Evolutionary conservation across 2,329 filamentous ascomycete species (phyloP), one percentile per base, ranked within the genome.

Genomic region (Graphilbum ipis-grandicollis): DNA sequence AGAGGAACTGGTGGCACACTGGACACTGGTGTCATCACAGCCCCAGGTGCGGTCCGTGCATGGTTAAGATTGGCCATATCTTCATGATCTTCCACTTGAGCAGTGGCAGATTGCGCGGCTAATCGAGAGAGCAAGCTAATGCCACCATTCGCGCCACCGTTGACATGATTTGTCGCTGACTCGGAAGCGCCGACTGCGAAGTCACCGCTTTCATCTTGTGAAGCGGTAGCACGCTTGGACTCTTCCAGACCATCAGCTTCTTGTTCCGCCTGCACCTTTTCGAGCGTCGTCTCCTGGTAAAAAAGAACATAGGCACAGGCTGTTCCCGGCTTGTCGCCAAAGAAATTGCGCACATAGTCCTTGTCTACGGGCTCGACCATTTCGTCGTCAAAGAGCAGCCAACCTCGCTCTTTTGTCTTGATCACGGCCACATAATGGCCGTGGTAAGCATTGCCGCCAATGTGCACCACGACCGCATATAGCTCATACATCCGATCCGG

Each of bases 281-380:
- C 73, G 40, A 74, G 69, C 0, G 72, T 76, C 3, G 72, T 96
- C 56, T 98, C 88, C 54, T 94, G 90, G 57, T 98, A 98, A 56
- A 98, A 98, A 9, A 98, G 63, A 14, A 98, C 86, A 50, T 98
- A 98, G 22, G 90, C 90, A 48, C 86, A 94, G 9, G 90, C 90
- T 55, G 92, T 73, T 3, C 84, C 85, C 0, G 79, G 78, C 50
- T 81, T 84, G 52, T 94, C 90, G 14, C 90, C 90, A 49, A 98
- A 98, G 58, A 98, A 98, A 54, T 93, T 94, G 45, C 79, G 74
- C 28, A 98, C 90, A 51, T 92, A 98, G 52, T 81, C 78, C 56
- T 94, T 94, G 55, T 94, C 85, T 5, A 98, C 90, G 0, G 90
- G 90, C 54, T 98, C 90, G 5, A 98, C 90, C 74, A 96, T 85